These are phyloP conservation scores for Pestalotiopsis sp. DNA, from an alignment of 2,329 filamentous ascomycete genomes.

Conservation along the genomic window DNA sequence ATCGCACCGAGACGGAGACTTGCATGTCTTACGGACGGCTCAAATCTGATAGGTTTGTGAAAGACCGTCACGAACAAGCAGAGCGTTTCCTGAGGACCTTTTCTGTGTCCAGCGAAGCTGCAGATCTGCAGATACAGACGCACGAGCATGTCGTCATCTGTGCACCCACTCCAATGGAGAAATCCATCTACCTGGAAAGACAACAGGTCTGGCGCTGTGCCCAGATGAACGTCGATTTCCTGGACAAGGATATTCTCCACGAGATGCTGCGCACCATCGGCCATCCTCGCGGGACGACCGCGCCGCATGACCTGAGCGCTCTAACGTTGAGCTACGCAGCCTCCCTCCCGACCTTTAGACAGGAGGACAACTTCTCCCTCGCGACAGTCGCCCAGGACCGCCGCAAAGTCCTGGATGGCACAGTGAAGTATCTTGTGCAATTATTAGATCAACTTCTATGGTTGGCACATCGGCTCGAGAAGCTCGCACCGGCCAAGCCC, in stretches of 20 bases:
- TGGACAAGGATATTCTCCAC: constrained; percentile 4
- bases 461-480: constrained; percentile 5
- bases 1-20: constrained; percentile 34
- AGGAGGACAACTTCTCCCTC: background rate
- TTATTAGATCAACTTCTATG: constrained; percentile 11
- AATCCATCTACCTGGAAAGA: constrained; percentile 28
- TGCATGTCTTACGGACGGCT: constrained; percentile 34
- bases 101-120: constrained; percentile 29
- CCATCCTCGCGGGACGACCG: background rate
- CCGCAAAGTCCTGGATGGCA: background rate
- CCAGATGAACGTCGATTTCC: constrained; percentile 27
- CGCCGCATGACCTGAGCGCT: constrained; percentile 1
- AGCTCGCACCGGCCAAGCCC: background rate
- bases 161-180: constrained; percentile 24
- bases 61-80: constrained; percentile 37
- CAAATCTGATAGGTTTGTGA: constrained; percentile 35
- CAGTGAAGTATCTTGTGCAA: background rate
- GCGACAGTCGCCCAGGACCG: background rate
- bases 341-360: constrained; percentile 14
- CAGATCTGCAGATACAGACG: constrained; percentile 22
- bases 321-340: constrained; percentile 16
- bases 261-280: constrained; percentile 8
- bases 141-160: constrained; percentile 28
- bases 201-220: constrained; percentile 31
- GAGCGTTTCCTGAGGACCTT: constrained; percentile 33